Percentiles rank a stretch among this genome's conserved stretches.
Conservation (phyloP, 257 asterid genomes). For the Solanum virginianum region DNA sequence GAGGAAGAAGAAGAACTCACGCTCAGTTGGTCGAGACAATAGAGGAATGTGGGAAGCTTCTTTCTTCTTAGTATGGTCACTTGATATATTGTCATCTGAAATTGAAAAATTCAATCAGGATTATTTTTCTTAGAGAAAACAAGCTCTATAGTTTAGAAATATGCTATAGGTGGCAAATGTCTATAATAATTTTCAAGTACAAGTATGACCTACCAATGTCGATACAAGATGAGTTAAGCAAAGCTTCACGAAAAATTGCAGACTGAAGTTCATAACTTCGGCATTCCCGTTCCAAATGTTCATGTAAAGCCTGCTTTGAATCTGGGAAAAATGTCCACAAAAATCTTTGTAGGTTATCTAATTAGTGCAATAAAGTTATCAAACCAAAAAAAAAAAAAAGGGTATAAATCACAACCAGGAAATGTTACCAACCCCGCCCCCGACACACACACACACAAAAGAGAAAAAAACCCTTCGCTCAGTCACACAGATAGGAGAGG, state of each 20-base stretch:
- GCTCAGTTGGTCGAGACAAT: constrained; percentile 70
- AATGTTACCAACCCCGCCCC: no score
- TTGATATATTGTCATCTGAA: constrained; percentile 38
- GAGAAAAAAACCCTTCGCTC: neutral
- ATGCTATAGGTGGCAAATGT: neutral
- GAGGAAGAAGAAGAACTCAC: constrained; percentile 38
- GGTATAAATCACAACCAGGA: neutral
- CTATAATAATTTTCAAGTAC: neutral
- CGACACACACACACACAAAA: no score
- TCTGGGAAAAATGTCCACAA: constrained; percentile 25
- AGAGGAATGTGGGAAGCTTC: constrained; percentile 53
- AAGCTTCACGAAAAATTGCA: constrained; percentile 71
- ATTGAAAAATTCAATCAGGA: constrained; percentile 2
- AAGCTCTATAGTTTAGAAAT: neutral
- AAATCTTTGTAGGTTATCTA: constrained; percentile 1
- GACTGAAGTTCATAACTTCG: constrained; percentile 57
- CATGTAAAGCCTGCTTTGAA: constrained; percentile 49
- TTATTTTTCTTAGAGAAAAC: neutral
- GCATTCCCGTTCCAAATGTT: constrained; percentile 71
- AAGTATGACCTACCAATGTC: constrained; percentile 14
- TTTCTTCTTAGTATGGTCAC: constrained; percentile 40
- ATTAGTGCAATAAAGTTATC: neutral
- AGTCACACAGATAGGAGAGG: neutral
- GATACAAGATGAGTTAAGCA: constrained; percentile 26
- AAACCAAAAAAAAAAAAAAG: neutral